Evolutionary conservation across 352 stramenopile species (phyloP), one percentile per base, ranked within the genome.

Genomic region (Pythium angustatum): DNA sequence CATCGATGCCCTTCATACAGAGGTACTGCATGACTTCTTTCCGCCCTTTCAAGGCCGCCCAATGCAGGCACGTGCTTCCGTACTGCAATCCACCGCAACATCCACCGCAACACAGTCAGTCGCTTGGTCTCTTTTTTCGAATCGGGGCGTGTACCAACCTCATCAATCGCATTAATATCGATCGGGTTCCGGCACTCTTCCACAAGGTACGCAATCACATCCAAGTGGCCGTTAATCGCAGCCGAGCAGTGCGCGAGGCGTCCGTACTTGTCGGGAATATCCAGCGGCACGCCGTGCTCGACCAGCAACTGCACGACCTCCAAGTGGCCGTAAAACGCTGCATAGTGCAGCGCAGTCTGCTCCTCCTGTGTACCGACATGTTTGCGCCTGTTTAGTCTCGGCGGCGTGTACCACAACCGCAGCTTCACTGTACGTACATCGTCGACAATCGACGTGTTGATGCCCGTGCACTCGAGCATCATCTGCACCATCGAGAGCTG

Each of bases 21-120:
- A 96, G 63, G 49, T 96, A 96, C 75, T 96, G 87, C 22, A 96
- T 79, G 31, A 96, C 87, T 58, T 96, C 87, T 62, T 94, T 96
- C 2, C 87, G 72, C 17, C 87, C 87, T 47, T 93, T 93, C 0
- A 86, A 89, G 22, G 87, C 76, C 9, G 87, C 87, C 87, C 87
- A 96, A 57, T 96, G 87, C 21, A 96, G 74, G 64, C 85, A 94
- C 8, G 87, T 93, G 47, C 83, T 81, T 41, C 87, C 87, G 65
- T 94, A 96, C 85, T 94, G 30, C 49, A 24, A 47, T 7, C 24
- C 19, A 27, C 15, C 38, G 4, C 7, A 44, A 19, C 5, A 22
- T 5, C 17, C 40, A 21, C n/a, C 36, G n/a, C 26, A 14, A 43
- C 28, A 21, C 30, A 51, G 40, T 19, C 12, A 31, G 8, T 27